Evolutionary conservation across 257 asterid species (phyloP), one percentile per base, ranked within the genome.

Genomic region (Linaria vulgaris): DNA sequence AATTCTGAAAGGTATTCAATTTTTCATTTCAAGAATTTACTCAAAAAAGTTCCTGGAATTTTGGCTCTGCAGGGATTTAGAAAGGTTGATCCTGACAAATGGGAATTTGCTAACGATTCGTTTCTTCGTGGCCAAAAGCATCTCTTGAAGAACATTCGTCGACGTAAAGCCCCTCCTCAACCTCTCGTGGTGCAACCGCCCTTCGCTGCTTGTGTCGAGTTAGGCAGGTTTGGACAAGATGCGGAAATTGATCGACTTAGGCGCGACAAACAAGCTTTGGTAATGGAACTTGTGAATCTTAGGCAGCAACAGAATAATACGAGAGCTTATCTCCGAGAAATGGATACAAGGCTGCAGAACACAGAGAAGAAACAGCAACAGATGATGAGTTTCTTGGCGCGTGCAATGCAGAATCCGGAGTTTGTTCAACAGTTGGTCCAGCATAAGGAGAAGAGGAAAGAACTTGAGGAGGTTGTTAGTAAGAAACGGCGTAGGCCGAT

Each of bases 31-130:
- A 56, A 51, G 15, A 13, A 38, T 53, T n/a, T 30, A 66, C 70
- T 72, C 56, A 27, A 73, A 60, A 0, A 45, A 7, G 34, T 27
- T 21, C 38, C 30, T 30, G 54, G 71, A 46, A 39, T 73, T 61
- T 64, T 50, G 54, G 71, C 69, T 31, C 25, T 87, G 86, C 94
- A 91, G 98, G 98, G 98, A 0, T 91, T 91, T 72, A 81, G 91
- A 74, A 91, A 91, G 81, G 78, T 88, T 25, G 98, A 91, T 77
- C 77, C 95, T 0, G 95, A 91, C 44, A 82, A 68, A 70, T 91
- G 98, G 98, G 96, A 91, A 61, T 91, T 91, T 5, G 95, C 96
- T 0, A 86, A 88, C 44, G 98, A 91, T 63, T 81, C 80, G 0
- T 88, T 91, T 67, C 74, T 86, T 0, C 67, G 62, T 63, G 92